Percentiles rank a stretch among this genome's conserved stretches.
These are phyloP conservation scores for Ascochyta pisi DNA, from an alignment of 2,329 filamentous ascomycete genomes.

Conservation along the genomic window DNA sequence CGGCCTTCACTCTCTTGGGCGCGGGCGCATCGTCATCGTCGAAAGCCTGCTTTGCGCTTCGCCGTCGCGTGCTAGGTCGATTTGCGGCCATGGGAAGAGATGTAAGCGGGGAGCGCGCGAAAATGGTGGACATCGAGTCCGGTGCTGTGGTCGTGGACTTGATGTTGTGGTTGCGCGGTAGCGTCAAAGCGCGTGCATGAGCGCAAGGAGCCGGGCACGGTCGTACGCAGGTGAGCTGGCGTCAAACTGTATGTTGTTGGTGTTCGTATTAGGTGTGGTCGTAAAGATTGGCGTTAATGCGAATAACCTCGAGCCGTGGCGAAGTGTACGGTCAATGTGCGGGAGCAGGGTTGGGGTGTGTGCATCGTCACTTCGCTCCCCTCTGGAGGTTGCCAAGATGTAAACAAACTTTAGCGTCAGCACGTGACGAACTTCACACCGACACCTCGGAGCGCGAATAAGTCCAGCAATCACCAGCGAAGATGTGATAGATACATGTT, in stretches of 20 bases:
- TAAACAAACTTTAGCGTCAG: conserved; percentile 27
- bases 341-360: conserved; percentile 35
- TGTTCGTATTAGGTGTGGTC: conserved; percentile 18
- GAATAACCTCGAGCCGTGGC: conserved; percentile 37
- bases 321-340: conserved; percentile 31
- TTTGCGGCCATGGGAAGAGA: conserved; percentile 57
- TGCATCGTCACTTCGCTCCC: conserved; percentile 31
- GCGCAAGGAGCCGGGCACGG: conserved; percentile 29
- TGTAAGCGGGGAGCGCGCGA: conserved; percentile 53
- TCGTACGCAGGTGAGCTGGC: conserved; percentile 6
- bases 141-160: conserved; percentile 32
- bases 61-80: conserved; percentile 52
- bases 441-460: conserved; percentile 2
- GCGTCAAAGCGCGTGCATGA: conserved; percentile 47
- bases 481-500: conserved; percentile 14
- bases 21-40: conserved; percentile 54
- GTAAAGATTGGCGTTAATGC: conserved; percentile 45
- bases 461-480: background rate
- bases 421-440: conserved; percentile 23
- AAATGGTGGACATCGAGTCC: conserved; percentile 46
- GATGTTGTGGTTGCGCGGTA: conserved; percentile 27
- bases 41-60: conserved; percentile 54
- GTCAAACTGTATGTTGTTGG: conserved; percentile 11
- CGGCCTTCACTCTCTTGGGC: conserved; percentile 52
- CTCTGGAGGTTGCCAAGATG: conserved; percentile 22